A percentile compares a stretch with the other conserved stretches of the same genome.
These are phyloP conservation scores for Psilocybe mexicana DNA, from an alignment of 1,284 basidiomycete genomes.

Conservation along the genomic window DNA sequence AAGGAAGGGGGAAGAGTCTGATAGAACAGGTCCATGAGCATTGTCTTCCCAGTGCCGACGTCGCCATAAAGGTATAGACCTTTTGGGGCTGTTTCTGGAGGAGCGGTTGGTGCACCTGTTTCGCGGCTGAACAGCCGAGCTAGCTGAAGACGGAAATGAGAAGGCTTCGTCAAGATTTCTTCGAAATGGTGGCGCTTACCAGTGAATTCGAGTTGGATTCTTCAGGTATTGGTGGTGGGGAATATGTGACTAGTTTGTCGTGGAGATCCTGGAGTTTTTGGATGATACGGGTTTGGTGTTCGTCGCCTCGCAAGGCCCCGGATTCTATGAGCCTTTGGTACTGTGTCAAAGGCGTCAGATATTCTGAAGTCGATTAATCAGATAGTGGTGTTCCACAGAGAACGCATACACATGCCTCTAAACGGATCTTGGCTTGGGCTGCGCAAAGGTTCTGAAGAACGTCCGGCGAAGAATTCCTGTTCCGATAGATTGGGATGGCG, in stretches of 20 bases:
- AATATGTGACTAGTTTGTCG: constrained; percentile 71
- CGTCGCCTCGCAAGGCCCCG: constrained; percentile 77
- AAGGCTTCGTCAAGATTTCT: constrained; percentile 10
- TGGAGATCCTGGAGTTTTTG: constrained; percentile 81
- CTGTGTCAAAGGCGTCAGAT: constrained; percentile 57
- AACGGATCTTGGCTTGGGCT: constrained; percentile 17
- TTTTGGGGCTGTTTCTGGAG: constrained; percentile 66
- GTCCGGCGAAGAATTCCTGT: constrained; percentile 24
- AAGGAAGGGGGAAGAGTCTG: constrained; percentile 82
- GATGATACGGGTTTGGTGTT: constrained; percentile 85
- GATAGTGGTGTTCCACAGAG: neutral
- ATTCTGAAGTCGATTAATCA: constrained; percentile 21
- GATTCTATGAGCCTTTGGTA: constrained; percentile 76
- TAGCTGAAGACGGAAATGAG: constrained; percentile 42
- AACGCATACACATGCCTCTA: constrained; percentile 16
- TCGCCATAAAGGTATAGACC: constrained; percentile 97
- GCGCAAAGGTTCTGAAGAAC: constrained; percentile 14
- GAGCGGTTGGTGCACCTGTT: constrained; percentile 38
- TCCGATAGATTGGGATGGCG: constrained; percentile 23
- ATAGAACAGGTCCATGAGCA: constrained; percentile 99
- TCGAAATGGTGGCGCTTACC: constrained; percentile 33
- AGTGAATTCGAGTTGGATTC: constrained; percentile 42
- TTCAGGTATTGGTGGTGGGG: constrained; percentile 63
- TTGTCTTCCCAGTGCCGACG: constrained; percentile 96
- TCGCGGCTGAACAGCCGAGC: constrained; percentile 63